Evolutionary conservation across 2,329 filamentous ascomycete genomes (phyloP).

Genomic region (Dryadomyces quercus-mongolicae): DNA sequence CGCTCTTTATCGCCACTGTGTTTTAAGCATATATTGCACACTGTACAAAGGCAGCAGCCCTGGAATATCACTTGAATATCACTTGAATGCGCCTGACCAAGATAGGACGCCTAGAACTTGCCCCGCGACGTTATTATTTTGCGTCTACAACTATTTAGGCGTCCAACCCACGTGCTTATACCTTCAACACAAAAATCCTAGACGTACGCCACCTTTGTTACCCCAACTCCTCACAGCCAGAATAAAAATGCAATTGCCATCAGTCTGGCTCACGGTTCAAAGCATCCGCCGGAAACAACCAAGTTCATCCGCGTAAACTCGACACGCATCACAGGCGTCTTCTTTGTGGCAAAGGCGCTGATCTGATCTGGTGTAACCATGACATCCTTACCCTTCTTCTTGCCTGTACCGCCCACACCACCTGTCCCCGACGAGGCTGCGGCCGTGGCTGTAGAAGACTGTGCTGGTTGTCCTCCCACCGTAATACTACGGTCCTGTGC

Average conservation of each 20-base stretch:
- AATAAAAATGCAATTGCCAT: constrained; percentile 5
- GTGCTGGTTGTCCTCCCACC: constrained; percentile 35
- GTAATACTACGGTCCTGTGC: constrained; percentile 23
- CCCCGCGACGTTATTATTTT: not conserved
- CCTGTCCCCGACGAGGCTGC: constrained; percentile 19
- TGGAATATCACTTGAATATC: too few relatives aligned
- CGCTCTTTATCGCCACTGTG: not conserved
- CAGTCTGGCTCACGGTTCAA: constrained; percentile 32
- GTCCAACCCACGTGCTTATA: not conserved
- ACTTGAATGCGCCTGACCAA: too few relatives aligned
- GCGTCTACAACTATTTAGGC: not conserved
- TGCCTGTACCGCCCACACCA: constrained; percentile 22
- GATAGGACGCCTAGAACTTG: too few relatives aligned
- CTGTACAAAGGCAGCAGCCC: not conserved
- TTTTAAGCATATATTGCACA: not conserved
- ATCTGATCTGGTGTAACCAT: constrained; percentile 90
- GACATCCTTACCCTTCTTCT: constrained; percentile 83
- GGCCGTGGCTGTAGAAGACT: constrained; percentile 20
- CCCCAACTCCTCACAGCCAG: not conserved
- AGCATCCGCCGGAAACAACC: constrained; percentile 71
- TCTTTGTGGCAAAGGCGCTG: constrained; percentile 89
- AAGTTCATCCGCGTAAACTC: constrained; percentile 93
- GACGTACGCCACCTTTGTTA: not conserved
- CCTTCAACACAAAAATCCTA: not conserved
- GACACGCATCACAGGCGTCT: constrained; percentile 86